phyloP scores from a whole-genome alignment of 768 basidiomycete species.

The Agrocybe pediades region DNA sequence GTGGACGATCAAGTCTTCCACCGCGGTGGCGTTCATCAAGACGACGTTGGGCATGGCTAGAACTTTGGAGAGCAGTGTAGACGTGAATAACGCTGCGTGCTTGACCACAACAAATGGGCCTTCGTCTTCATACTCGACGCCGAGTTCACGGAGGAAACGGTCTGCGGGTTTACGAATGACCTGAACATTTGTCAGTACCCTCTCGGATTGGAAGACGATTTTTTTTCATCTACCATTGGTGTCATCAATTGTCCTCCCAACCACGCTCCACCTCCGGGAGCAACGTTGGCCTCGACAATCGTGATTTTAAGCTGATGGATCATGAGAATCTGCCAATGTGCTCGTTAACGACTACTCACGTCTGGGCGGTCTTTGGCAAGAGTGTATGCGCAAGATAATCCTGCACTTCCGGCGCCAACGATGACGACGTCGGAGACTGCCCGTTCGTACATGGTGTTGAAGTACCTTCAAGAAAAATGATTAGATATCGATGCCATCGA shows the following conservation, averaged over 20 bases:
- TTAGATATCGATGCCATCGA: neutral
- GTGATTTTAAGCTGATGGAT: slow-evolving; percentile 44
- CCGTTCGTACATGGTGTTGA: slow-evolving; percentile 71
- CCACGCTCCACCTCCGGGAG: slow-evolving; percentile 80
- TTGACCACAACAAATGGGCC: slow-evolving; percentile 79
- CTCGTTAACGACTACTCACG: slow-evolving; percentile 30
- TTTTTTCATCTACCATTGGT: slow-evolving; percentile 62
- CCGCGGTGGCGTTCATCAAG: slow-evolving; percentile 77
- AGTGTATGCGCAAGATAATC: slow-evolving; percentile 74
- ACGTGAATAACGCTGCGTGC: slow-evolving; percentile 81
- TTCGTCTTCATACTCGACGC: slow-evolving; percentile 77
- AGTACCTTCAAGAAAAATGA: slow-evolving; percentile 53
- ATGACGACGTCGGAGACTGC: slow-evolving; percentile 79
- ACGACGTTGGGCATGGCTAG: slow-evolving; percentile 72
- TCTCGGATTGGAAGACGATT: neutral
- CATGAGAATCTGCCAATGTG: neutral
- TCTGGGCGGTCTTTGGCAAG: slow-evolving; percentile 70
- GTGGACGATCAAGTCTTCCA: slow-evolving; percentile 78
- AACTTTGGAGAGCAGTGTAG: slow-evolving; percentile 71
- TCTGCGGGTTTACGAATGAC: slow-evolving; percentile 80
- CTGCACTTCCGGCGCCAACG: slow-evolving; percentile 71
- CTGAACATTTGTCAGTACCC: slow-evolving; percentile 31
- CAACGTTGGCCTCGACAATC: slow-evolving; percentile 77
- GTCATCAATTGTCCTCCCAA: slow-evolving; percentile 80
- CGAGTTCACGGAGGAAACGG: slow-evolving; percentile 67